phyloP scores from a whole-genome alignment of 371 early-diverging fungal genomes.

The Nosema muscidifuracis region DNA sequence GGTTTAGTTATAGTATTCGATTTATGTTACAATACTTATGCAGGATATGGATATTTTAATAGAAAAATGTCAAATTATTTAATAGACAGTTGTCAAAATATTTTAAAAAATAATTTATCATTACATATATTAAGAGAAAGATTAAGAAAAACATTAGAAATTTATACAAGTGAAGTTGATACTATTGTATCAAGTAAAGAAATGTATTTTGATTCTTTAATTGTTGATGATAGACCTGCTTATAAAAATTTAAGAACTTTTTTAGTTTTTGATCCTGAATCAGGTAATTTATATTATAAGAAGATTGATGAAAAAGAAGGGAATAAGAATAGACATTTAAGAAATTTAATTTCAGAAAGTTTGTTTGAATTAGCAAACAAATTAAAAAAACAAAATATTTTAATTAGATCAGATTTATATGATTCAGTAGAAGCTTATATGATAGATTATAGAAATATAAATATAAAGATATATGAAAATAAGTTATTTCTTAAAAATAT shows the following conservation, averaged over 20 bases:
- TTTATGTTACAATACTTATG: constrained; percentile 81
- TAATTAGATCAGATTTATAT: constrained; percentile 93
- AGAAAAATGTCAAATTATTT: constrained; percentile 69
- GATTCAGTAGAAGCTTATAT: constrained; percentile 88
- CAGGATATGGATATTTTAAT: constrained; percentile 65
- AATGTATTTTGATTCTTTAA: constrained; percentile 10
- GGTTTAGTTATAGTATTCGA: constrained; percentile 91
- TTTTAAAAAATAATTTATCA: constrained; percentile 93
- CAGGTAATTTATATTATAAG: constrained; percentile 92
- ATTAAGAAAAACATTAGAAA: constrained; percentile 88
- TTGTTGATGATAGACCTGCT: constrained; percentile 7
- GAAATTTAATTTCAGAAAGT: constrained; percentile 93
- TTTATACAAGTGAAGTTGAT: constrained; percentile 68
- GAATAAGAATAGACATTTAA: constrained; percentile 96
- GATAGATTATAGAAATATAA: constrained; percentile 76
- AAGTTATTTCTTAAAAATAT: constrained; percentile 93
- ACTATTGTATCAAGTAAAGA: constrained; percentile 4
- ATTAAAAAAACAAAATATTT: constrained; percentile 85
- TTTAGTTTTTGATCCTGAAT: constrained; percentile 85
- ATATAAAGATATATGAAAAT: constrained; percentile 85
- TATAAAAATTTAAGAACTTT: constrained; percentile 89
- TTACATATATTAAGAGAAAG: constrained; percentile 90
- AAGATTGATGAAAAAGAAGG: constrained; percentile 94
- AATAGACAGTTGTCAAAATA: constrained; percentile 65
- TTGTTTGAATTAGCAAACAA: constrained; percentile 94